A percentile compares a stretch with the other conserved stretches of the same genome.
phyloP scores from a whole-genome alignment of 1,284 basidiomycete genomes.

The Fomitopsis betulina region DNA sequence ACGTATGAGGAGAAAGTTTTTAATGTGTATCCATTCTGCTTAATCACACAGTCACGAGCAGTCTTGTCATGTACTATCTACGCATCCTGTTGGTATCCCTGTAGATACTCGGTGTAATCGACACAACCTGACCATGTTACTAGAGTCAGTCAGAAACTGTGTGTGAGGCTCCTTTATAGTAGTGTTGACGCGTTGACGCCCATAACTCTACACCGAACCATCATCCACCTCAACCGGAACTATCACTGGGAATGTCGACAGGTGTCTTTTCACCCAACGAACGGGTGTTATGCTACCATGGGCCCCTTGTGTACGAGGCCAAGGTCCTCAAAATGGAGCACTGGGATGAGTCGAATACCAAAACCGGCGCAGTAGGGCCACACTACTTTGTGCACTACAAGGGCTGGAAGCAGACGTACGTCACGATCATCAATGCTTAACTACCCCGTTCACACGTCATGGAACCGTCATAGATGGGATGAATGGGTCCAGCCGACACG shows the following conservation, averaged over 20 bases:
- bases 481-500: constrained; percentile 92
- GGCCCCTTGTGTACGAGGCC: constrained; percentile 92
- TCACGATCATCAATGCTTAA: constrained; percentile 15
- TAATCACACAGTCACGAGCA: neutral
- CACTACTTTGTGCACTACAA: constrained; percentile 99
- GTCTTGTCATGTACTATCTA: neutral
- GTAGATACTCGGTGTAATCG: neutral
- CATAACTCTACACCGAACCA: neutral
- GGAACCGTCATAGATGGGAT: constrained; percentile 74
- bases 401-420: constrained; percentile 98
- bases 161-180: neutral
- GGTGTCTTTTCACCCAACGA: constrained; percentile 53
- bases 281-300: constrained; percentile 90
- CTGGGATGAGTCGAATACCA: constrained; percentile 69
- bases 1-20: neutral
- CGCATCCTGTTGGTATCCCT: neutral
- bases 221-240: neutral
- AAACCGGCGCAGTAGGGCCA: constrained; percentile 64
- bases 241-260: constrained; percentile 15
- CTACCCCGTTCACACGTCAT: constrained; percentile 1
- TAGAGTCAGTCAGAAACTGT: neutral
- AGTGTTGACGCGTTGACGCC: neutral
- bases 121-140: neutral
- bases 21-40: neutral
- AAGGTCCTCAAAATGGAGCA: constrained; percentile 84